phyloP scores from a whole-genome alignment of 176 grass and related monocot genomes.

The sorghum (Sorghum bicolor) region DNA sequence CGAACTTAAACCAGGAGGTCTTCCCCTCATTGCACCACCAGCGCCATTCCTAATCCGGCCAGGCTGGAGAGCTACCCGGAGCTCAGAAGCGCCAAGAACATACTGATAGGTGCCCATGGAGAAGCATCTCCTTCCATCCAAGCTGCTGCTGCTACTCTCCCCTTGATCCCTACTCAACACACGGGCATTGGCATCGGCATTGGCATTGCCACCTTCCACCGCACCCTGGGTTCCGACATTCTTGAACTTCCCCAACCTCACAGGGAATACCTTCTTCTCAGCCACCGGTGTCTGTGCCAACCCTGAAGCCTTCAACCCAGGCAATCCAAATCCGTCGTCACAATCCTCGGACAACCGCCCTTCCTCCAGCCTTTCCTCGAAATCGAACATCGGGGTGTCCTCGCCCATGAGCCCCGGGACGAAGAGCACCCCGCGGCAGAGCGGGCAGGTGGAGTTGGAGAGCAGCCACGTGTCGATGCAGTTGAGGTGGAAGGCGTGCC shows the following conservation, averaged over 20 bases:
- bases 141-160: constrained; percentile 81
- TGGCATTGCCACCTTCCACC: constrained; percentile 27
- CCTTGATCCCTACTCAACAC: constrained; percentile 60
- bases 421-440: constrained; percentile 76
- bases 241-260: constrained; percentile 90
- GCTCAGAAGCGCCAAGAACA: constrained; percentile 64
- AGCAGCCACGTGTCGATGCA: constrained; percentile 96
- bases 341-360: constrained; percentile 19
- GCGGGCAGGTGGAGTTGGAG: constrained; percentile 93
- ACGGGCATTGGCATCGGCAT: constrained; percentile 12
- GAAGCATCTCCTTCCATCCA: constrained; percentile 89
- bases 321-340: constrained; percentile 30
- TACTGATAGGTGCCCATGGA: constrained; percentile 94
- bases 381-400: constrained; percentile 50
- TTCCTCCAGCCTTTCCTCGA: constrained; percentile 55
- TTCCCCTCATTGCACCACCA: constrained; percentile 31
- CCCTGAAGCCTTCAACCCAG: constrained; percentile 9
- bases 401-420: constrained; percentile 37
- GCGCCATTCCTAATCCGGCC: constrained; percentile 23
- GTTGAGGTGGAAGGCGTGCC: constrained; percentile 83
- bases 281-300: constrained; percentile 21
- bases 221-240: constrained; percentile 51
- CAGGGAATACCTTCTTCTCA: constrained; percentile 71
- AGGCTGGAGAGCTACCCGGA: constrained; percentile 59
- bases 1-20: constrained; percentile 31